Evolutionary conservation across 2,329 filamentous ascomycete species (phyloP), one percentile per base, ranked within the genome.

Genomic region (Mariannaea elegans): DNA sequence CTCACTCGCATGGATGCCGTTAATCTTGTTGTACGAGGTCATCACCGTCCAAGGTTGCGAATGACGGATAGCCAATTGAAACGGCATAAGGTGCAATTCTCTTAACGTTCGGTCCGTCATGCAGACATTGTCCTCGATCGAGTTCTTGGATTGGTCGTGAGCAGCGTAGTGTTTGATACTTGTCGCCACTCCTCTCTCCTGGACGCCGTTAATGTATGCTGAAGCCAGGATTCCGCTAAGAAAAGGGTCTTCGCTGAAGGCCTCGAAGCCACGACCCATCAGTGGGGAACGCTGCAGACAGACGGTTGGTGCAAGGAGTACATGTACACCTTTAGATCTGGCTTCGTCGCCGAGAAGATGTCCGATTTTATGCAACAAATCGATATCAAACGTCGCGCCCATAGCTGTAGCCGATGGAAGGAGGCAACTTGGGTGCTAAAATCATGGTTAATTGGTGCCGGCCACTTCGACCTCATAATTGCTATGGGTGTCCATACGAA

Each of bases 271-370:
- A 34, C 80, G 73, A 9, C 79, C 79, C 32, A 34, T 34, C 32
- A 34, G 12, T n/a, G 13, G 78, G 78, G 2, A 81, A 71, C 78
- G 73, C 41, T 79, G 76, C 39, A 79, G 78, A 66, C 76, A 81
- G 46, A 81, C 77, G 0, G 80, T 83, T 0, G 90, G 90, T 4
- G 88, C 90, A 18, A 93, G 80, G 64, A 90, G 84, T 10, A 91
- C 82, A 68, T 91, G 88, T 10, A 34, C 32, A n/a, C 32, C 32
- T 34, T 34, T 93, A 45, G 53, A 61, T 7, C 65, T 69, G 0
- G 72, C 67, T 47, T 77, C 88, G 18, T 86, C 81, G 7, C 83
- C 87, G 62, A 90, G 81, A 13, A 87, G 75, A 16, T 79, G 75
- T 8, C 87, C 88, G 14, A 88, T 79, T 55, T 83, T 74, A 29